A percentile compares a stretch with the other conserved stretches of the same genome.
Evolutionary conservation across 805 yeast species (phyloP).

Genomic region (Yamadazyma nakazawae): DNA sequence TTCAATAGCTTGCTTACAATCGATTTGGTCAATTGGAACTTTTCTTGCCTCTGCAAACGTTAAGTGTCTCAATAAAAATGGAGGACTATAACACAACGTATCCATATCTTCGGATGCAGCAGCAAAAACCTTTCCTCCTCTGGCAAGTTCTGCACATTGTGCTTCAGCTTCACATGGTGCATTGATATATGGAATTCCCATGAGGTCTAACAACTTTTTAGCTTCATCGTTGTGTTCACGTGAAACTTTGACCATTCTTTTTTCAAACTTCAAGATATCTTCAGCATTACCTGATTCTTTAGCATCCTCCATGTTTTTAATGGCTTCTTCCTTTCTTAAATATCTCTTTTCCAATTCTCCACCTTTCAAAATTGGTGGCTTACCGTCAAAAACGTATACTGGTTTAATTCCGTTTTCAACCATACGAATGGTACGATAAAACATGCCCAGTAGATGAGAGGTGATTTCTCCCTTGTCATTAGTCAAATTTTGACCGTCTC

Average conservation of each 20-base stretch:
- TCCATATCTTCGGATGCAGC: constrained; percentile 99
- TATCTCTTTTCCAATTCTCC: constrained; percentile 89
- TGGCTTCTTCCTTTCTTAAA: constrained; percentile 79
- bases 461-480: constrained; percentile 87
- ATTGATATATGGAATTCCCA: constrained; percentile 93
- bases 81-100: constrained; percentile 88
- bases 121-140: constrained; percentile 87
- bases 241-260: constrained; percentile 86
- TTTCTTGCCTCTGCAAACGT: constrained; percentile 94
- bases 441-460: constrained; percentile 94
- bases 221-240: constrained; percentile 94
- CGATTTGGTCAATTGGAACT: constrained; percentile 84
- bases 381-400: constrained; percentile 95
- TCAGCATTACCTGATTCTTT: constrained; percentile 79
- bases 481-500: constrained; percentile 91
- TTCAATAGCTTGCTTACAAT: constrained; percentile 62
- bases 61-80: constrained; percentile 77
- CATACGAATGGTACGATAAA: constrained; percentile 86
- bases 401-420: constrained; percentile 95
- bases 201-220: constrained; percentile 67
- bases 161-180: constrained; percentile 99
- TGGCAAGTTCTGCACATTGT: constrained; percentile 92
- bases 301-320: constrained; percentile 65
- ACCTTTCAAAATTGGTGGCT: constrained; percentile 91
- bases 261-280: constrained; percentile 71